These are phyloP conservation scores for Erodium maritimum DNA, from an alignment of 345 rosid genomes.

Conservation along the genomic window DNA sequence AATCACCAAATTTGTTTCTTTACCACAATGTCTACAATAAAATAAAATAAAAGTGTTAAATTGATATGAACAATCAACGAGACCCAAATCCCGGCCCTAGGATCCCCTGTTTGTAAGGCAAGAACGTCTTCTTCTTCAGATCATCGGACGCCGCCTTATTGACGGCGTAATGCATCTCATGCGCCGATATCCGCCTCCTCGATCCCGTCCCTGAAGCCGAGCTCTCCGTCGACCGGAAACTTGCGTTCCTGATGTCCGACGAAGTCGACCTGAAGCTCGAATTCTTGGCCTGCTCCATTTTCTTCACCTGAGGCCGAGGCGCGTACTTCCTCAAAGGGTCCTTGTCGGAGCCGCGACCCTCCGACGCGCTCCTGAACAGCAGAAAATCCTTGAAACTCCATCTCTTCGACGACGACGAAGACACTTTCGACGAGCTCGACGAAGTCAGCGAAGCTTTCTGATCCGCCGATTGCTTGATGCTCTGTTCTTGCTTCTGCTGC, in stretches of 20 bases:
- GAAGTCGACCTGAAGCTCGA: too few species aligned
- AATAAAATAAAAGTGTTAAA: too few species aligned
- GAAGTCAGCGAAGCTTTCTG: neutral
- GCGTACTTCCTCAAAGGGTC: conserved; percentile 34
- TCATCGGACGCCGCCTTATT: conserved; percentile 66
- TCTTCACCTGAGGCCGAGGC: conserved; percentile 29
- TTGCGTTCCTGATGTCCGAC: conserved; percentile 30
- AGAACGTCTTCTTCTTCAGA: conserved; percentile 73
- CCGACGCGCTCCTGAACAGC: conserved; percentile 83
- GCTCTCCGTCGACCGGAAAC: conserved; percentile 26
- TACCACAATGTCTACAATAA: too few species aligned
- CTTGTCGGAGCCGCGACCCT: conserved; percentile 57
- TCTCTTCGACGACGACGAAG: conserved; percentile 37
- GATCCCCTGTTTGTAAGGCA: conserved; percentile 81
- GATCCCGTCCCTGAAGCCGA: conserved; percentile 19
- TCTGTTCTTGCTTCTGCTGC: conserved; percentile 11
- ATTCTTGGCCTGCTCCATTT: conserved; percentile 22
- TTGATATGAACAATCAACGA: too few species aligned
- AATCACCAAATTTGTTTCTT: too few species aligned
- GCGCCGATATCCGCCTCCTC: conserved; percentile 51
- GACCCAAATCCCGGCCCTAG: too few species aligned
- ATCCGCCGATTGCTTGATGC: conserved; percentile 4
- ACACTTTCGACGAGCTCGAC: conserved; percentile 2
- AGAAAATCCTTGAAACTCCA: conserved; percentile 74
- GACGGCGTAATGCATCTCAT: conserved; percentile 66